A percentile compares a stretch with the other conserved stretches of the same genome.
phyloP scores from a whole-genome alignment of 257 asterid species.

The Solanum gracilifrons region DNA sequence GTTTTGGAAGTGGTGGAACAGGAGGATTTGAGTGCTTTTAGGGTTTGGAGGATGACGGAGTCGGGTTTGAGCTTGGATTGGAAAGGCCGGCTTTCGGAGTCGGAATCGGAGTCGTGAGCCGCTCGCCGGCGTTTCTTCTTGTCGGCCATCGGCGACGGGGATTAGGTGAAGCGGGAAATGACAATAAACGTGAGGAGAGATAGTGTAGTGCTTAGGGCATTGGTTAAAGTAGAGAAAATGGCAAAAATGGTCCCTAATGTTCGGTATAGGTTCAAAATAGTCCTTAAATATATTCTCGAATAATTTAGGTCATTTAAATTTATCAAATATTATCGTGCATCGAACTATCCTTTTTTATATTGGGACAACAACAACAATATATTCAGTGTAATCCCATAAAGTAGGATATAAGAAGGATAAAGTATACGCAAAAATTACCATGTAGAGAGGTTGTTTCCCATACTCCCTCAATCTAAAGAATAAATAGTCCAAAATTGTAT shows the following conservation, averaged over 20 bases:
- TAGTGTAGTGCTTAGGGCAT: background rate
- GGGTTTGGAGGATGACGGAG: constrained; percentile 41
- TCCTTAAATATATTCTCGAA: background rate
- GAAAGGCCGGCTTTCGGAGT: constrained; percentile 40
- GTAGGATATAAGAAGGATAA: background rate
- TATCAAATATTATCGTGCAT: background rate
- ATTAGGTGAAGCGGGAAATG: background rate
- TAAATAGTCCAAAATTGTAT: no score
- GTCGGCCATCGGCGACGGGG: constrained; percentile 18
- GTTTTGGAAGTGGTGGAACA: constrained; percentile 26
- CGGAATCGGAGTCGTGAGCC: constrained; percentile 28
- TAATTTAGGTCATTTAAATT: background rate
- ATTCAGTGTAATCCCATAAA: background rate
- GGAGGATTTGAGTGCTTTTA: constrained; percentile 33
- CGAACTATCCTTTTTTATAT: background rate
- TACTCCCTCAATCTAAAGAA: no score
- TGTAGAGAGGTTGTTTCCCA: no score
- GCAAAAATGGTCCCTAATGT: background rate
- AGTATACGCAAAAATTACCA: no score
- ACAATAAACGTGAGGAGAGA: background rate
- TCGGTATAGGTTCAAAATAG: background rate
- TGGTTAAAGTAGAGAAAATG: background rate
- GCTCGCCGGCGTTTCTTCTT: constrained; percentile 70
- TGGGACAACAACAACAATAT: background rate
- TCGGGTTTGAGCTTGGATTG: constrained; percentile 60